A percentile compares a stretch with the other conserved stretches of the same genome.
phyloP scores from a whole-genome alignment of 306 rosid species.

The Cicer cuneatum region DNA sequence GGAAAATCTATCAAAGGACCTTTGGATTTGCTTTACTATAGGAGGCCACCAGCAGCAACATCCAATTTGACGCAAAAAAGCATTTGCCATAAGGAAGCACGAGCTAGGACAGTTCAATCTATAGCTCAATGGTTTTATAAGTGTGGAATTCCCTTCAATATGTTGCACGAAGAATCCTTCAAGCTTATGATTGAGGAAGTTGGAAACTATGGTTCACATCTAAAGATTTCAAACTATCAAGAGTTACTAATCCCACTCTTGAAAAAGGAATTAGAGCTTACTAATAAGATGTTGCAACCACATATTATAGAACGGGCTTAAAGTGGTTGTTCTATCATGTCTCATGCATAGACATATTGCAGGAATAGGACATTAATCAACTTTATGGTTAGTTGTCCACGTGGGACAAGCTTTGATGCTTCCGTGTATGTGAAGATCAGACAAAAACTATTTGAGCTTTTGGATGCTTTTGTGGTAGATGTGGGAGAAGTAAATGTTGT shows the following conservation, averaged over 20 bases:
- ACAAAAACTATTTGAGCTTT: background rate
- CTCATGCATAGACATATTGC: background rate
- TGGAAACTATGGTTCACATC: background rate
- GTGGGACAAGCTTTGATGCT: background rate
- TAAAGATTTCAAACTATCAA: background rate
- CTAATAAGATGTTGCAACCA: background rate
- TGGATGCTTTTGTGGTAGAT: background rate
- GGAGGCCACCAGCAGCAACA: background rate
- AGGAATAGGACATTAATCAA: background rate
- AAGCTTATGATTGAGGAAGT: background rate
- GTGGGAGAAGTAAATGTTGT: background rate
- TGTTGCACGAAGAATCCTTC: background rate
- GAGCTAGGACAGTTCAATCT: background rate
- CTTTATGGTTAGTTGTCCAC: background rate
- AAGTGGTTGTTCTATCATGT: background rate
- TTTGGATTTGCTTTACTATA: background rate
- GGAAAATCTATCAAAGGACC: background rate
- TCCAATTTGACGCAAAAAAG: background rate
- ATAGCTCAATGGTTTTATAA: too few species aligned
- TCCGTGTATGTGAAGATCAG: background rate
- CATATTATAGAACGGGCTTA: background rate
- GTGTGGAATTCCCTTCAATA: background rate
- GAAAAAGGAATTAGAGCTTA: background rate
- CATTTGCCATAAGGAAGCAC: background rate
- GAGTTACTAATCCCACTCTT: background rate